Evolutionary conservation across 225 moss, liverwort and hornwort species (phyloP).

Genomic region (Rhytidiadelphus loreus): DNA sequence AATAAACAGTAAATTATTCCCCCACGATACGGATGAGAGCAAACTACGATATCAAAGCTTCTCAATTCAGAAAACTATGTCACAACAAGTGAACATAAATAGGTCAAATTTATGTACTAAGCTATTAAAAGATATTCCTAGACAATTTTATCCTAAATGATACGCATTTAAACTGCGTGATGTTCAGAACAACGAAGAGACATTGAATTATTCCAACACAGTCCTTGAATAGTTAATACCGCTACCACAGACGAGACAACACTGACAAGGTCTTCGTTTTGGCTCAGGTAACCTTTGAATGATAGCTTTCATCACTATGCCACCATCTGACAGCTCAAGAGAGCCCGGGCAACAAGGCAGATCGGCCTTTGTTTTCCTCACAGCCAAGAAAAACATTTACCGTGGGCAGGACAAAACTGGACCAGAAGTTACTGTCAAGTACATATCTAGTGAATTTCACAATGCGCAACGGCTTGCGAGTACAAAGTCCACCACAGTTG

Average conservation of each 20-base stretch:
- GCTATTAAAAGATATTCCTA: background rate
- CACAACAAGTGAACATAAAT: background rate
- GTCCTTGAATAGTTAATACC: background rate
- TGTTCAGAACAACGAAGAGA: background rate
- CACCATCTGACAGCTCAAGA: conserved; percentile 45
- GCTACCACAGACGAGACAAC: background rate
- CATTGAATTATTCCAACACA: background rate
- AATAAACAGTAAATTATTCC: background rate
- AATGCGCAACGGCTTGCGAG: background rate
- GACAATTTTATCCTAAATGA: background rate
- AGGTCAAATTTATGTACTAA: background rate
- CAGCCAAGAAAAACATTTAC: conserved; percentile 14
- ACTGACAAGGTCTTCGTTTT: background rate
- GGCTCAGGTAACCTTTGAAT: conserved; percentile 60
- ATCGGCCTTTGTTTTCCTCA: conserved; percentile 71
- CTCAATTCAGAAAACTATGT: background rate
- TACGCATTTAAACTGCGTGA: background rate
- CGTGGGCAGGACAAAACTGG: background rate
- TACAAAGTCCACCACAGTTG: background rate
- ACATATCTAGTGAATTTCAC: background rate
- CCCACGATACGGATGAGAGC: background rate
- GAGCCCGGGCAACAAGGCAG: conserved; percentile 59
- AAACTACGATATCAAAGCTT: background rate
- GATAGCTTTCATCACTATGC: conserved; percentile 39
- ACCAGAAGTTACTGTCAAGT: background rate